Evolutionary conservation across 2,329 filamentous ascomycete species (phyloP).

Genomic region (Calonectria pseudoturangicola): DNA sequence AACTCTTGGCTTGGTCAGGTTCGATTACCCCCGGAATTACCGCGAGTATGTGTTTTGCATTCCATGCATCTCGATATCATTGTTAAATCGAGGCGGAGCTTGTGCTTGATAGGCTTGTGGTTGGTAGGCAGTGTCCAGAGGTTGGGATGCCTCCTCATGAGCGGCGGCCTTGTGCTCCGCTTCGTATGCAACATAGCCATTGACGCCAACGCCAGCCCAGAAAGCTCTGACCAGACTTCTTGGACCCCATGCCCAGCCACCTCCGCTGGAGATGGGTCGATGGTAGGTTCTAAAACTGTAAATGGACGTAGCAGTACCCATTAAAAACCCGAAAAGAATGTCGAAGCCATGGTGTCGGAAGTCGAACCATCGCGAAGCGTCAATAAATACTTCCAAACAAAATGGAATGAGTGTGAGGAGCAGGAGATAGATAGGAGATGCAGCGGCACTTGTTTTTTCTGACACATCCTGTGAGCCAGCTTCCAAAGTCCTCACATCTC

Average conservation of each 20-base stretch:
- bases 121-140: constrained; percentile 6
- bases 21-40: neutral
- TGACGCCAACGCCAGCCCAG: constrained; percentile 81
- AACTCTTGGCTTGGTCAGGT: no score
- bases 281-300: constrained; percentile 92
- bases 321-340: constrained; percentile 86
- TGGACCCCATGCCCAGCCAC: constrained; percentile 93
- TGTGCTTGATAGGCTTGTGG: neutral
- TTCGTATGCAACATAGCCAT: constrained; percentile 71
- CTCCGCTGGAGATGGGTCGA: constrained; percentile 81
- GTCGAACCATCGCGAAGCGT: constrained; percentile 89
- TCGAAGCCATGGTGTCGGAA: constrained; percentile 94
- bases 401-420: constrained; percentile 83
- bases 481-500: neutral
- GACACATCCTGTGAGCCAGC: neutral
- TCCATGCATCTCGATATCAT: constrained; percentile 8
- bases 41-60: constrained; percentile 17
- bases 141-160: constrained; percentile 41
- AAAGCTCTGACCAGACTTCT: constrained; percentile 83
- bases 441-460: constrained; percentile 77
- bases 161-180: neutral
- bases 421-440: constrained; percentile 87
- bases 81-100: neutral
- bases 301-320: constrained; percentile 82
- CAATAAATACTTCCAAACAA: constrained; percentile 85